Evolutionary conservation across 192 early-diverging fungal species (phyloP).

Genomic region (Chytriomyces confervae): DNA sequence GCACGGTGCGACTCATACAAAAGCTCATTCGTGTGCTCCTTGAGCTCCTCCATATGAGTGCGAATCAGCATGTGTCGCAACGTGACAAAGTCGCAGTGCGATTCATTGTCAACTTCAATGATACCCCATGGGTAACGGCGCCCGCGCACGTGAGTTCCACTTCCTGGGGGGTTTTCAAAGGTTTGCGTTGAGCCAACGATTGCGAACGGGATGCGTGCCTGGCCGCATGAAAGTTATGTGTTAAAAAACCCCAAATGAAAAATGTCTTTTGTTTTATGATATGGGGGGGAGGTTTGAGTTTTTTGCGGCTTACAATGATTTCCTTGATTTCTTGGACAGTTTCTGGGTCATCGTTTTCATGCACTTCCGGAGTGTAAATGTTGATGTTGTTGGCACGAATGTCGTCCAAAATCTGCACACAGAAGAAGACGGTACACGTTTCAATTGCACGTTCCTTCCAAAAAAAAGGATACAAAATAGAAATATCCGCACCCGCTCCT

Average conservation of each 20-base stretch:
- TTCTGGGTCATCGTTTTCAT: slow-evolving; percentile 96
- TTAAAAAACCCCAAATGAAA: not conserved
- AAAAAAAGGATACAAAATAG: not conserved
- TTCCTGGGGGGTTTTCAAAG: slow-evolving; percentile 59
- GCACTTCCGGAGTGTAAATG: slow-evolving; percentile 92
- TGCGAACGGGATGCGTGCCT: slow-evolving; percentile 66
- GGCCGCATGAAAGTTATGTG: not conserved
- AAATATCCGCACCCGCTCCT: slow-evolving; percentile 54
- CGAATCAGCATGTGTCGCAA: slow-evolving; percentile 67
- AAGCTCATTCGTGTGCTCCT: slow-evolving; percentile 67
- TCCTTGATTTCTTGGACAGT: slow-evolving; percentile 96
- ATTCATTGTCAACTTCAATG: slow-evolving; percentile 67
- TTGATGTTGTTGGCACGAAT: slow-evolving; percentile 92
- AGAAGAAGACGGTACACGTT: not conserved
- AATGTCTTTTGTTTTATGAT: not conserved
- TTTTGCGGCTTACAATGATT: slow-evolving; percentile 71
- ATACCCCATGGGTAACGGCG: slow-evolving; percentile 71
- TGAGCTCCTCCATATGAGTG: slow-evolving; percentile 81
- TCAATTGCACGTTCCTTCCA: not conserved
- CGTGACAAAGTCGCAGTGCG: slow-evolving; percentile 68
- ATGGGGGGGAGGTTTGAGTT: not conserved
- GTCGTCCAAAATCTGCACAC: slow-evolving; percentile 83
- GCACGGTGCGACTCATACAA: slow-evolving; percentile 67
- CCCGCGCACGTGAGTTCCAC: slow-evolving; percentile 60
- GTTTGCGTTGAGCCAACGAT: slow-evolving; percentile 65